Base-by-base conservation (phyloP, 768 basidiomycete genomes). In the Termitomyces sp. region DNA sequence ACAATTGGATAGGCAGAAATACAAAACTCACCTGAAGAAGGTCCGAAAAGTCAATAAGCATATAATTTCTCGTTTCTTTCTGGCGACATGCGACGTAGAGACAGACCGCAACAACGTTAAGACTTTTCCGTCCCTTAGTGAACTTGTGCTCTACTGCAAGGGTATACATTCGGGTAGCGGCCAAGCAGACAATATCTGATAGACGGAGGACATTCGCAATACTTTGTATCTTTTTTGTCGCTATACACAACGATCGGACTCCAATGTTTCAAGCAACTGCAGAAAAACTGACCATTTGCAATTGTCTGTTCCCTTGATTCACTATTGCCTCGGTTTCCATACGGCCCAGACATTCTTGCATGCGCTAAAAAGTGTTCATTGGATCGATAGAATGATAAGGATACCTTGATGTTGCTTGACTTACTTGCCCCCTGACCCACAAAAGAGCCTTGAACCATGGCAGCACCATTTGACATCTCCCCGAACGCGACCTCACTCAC, bases 41-140 rank as follows among this genome's bases (percentile, higher is more conserved):
- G 68, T 98, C 96, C n/a, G 93, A 93, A 65, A 99, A 98, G 73
- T 99, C 97, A 60, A 99, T 98, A 25, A 99, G 84, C 97, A 98
- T 98, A 70, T 95, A 92, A 56, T 88, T 92, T 52, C 89, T 75
- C 0, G 92, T 93, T 71, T 96, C 92, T 65, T 89, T 90, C 72
- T 95, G 87, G 58, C 96, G 73, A 68, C 95, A 96, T 3, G 95
- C 92, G 42, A 96, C 85, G 68, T 99, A 98, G 45, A 98, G 80
- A 69, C 97, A 99, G 41, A 95, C 91, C 3, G 95, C 97, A 35
- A 96, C 90, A 60, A 99, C 93, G 64, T 97, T 94, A 67, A 92
- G 77, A 64, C 92, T 92, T 66, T 89, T 87, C 27, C 97, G 82
- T 9, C 97, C 97, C 70, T 95, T 93, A 4, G 85, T 96, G 69